These are phyloP conservation scores for Scedosporium dehoogii DNA, from an alignment of 2,329 filamentous ascomycete genomes.

Conservation along the genomic window DNA sequence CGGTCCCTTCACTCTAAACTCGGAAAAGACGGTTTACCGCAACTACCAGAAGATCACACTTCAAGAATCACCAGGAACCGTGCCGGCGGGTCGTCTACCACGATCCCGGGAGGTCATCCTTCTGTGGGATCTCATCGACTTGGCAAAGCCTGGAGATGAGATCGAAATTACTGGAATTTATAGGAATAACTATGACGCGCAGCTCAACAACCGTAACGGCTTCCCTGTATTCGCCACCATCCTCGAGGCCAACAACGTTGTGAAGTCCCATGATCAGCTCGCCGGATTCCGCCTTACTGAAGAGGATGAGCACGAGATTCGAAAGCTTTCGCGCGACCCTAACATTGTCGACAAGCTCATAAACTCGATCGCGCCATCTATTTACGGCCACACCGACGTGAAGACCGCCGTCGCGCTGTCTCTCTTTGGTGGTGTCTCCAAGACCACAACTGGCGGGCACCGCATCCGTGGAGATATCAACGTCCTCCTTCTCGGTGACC, in stretches of 20 bases:
- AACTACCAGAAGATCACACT: slow-evolving; percentile 98
- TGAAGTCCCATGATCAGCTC: slow-evolving; percentile 95
- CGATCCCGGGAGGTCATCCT: slow-evolving; percentile 91
- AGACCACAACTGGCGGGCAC: slow-evolving; percentile 80
- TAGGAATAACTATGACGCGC: slow-evolving; percentile 95
- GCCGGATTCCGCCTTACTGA: slow-evolving; percentile 93
- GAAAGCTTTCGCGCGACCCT: slow-evolving; percentile 77
- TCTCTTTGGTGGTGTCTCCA: slow-evolving; percentile 88
- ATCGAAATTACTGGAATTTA: slow-evolving; percentile 96
- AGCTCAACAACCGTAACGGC: slow-evolving; percentile 96
- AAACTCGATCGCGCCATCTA: slow-evolving; percentile 88
- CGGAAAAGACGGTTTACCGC: slow-evolving; percentile 94
- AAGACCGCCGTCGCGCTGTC: slow-evolving; percentile 94
- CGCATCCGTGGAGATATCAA: slow-evolving; percentile 96
- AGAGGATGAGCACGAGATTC: slow-evolving; percentile 86
- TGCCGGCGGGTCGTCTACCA: slow-evolving; percentile 88
- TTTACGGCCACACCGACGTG: slow-evolving; percentile 93
- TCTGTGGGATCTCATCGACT: slow-evolving; percentile 94
- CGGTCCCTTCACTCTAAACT: slow-evolving; percentile 90
- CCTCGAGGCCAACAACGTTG: slow-evolving; percentile 90
- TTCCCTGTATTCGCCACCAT: slow-evolving; percentile 98
- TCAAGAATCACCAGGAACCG: slow-evolving; percentile 93
- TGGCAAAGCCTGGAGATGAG: slow-evolving; percentile 93
- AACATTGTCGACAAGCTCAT: slow-evolving; percentile 90
- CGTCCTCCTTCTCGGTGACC: slow-evolving; percentile 88